A percentile compares a stretch with the other conserved stretches of the same genome.
phyloP scores from a whole-genome alignment of 1,284 basidiomycete species.

The Ganoderma lucidum region DNA sequence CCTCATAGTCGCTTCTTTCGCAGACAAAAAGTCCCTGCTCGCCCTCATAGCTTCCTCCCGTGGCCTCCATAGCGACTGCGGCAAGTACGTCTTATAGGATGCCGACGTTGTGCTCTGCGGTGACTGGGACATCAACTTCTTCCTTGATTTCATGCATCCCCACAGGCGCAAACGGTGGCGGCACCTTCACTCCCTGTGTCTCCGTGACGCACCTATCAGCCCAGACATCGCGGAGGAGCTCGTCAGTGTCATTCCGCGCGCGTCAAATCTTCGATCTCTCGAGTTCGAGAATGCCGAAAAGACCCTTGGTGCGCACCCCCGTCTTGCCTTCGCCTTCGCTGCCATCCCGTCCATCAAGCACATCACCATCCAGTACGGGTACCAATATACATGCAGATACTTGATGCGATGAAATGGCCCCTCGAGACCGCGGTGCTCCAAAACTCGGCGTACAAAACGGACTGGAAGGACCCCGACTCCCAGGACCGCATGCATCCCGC shows the following conservation, averaged over 20 bases:
- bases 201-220: not conserved
- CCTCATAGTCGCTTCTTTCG: conserved; percentile 13
- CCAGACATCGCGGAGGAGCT: conserved; percentile 13
- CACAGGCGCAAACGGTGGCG: conserved; percentile 14
- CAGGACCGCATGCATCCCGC: conserved; percentile 18
- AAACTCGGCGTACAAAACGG: not conserved
- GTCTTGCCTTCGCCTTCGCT: conserved; percentile 14
- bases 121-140: conserved; percentile 2
- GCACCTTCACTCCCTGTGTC: conserved; percentile 9
- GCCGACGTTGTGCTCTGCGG: not conserved
- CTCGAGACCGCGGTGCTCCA: conserved; percentile 9
- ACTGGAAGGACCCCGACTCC: not conserved
- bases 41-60: conserved; percentile 10
- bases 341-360: conserved; percentile 16
- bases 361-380: conserved; percentile 9
- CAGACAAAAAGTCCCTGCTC: not conserved
- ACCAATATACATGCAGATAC: conserved; percentile 15
- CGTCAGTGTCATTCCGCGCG: conserved; percentile 12
- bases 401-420: conserved; percentile 20
- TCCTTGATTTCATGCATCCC: conserved; percentile 17
- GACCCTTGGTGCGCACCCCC: conserved; percentile 11
- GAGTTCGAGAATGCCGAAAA: conserved; percentile 13
- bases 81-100: conserved; percentile 5
- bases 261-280: conserved; percentile 10
- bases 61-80: conserved; percentile 10